Conservation (phyloP, 805 yeast genomes). For the Ogataea ganodermae region DNA sequence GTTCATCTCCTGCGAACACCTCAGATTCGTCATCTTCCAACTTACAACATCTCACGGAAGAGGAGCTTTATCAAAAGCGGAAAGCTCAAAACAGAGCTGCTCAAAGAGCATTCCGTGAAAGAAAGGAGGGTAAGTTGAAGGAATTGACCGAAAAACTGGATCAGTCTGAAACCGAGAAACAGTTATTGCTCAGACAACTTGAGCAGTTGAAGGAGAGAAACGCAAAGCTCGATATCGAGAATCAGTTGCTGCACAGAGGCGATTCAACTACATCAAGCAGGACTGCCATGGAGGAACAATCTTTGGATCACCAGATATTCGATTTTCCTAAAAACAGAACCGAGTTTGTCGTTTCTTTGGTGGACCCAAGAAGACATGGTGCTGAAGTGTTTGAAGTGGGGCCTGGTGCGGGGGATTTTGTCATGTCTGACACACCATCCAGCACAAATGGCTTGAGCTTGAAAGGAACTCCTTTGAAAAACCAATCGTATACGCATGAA, state of each 20-base stretch:
- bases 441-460: constrained; percentile 4
- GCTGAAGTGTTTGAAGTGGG: constrained; percentile 1
- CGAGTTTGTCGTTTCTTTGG: constrained; percentile 27
- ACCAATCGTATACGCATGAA: constrained; percentile 26
- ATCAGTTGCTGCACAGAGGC: constrained; percentile 51
- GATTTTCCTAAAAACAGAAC: constrained; percentile 30
- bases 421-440: constrained; percentile 1
- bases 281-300: not conserved
- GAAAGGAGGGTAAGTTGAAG: constrained; percentile 71
- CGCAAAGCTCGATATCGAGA: constrained; percentile 60
- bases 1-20: not conserved
- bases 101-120: constrained; percentile 82
- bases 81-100: constrained; percentile 86
- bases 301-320: constrained; percentile 10
- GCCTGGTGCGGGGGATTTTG: not conserved
- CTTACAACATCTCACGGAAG: constrained; percentile 25
- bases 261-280: not conserved
- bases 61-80: constrained; percentile 54
- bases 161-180: constrained; percentile 52
- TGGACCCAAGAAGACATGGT: constrained; percentile 18
- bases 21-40: constrained; percentile 8
- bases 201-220: constrained; percentile 52
- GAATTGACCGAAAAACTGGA: constrained; percentile 63
- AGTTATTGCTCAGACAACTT: constrained; percentile 42
- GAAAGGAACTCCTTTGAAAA: constrained; percentile 10